These are phyloP conservation scores for Atkinsonella texensis DNA, from an alignment of 2,329 filamentous ascomycete genomes.

Conservation along the genomic window DNA sequence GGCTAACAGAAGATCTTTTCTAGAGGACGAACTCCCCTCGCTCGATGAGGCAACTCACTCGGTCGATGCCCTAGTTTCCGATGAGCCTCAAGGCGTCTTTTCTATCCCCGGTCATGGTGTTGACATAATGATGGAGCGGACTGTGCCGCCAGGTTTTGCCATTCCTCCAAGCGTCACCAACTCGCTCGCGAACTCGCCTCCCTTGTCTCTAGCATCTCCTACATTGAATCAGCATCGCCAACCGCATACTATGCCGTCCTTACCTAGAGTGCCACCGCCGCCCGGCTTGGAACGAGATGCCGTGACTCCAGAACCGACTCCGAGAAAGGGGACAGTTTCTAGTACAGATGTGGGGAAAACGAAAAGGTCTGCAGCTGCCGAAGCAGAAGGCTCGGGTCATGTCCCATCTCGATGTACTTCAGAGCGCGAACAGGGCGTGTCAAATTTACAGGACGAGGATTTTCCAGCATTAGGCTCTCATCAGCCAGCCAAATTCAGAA, in stretches of 20 bases:
- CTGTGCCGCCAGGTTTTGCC: conserved; percentile 20
- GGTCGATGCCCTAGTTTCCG: conserved; percentile 59
- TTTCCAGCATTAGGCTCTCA: conserved; percentile 46
- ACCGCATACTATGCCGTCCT: conserved; percentile 14
- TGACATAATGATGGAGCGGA: conserved; percentile 9
- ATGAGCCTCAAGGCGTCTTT: conserved; percentile 26
- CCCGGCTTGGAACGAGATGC: conserved; percentile 15
- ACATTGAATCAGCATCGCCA: conserved; percentile 11
- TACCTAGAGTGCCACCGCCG: conserved; percentile 14
- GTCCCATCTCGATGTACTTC: conserved; percentile 27
- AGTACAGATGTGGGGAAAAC: conserved; percentile 28
- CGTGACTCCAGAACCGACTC: conserved; percentile 22
- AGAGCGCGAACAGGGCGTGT: conserved; percentile 7
- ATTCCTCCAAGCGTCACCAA: conserved; percentile 8
- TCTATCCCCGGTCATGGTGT: conserved; percentile 2
- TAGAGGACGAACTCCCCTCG: conserved; percentile 52
- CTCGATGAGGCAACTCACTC: conserved; percentile 49
- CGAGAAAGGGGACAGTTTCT: conserved; percentile 14
- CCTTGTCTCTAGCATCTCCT: conserved; percentile 11
- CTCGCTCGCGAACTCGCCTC: conserved; percentile 2
- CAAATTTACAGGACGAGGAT: conserved; percentile 45
- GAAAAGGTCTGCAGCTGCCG: conserved; percentile 32
- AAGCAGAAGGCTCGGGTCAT: conserved; percentile 35
- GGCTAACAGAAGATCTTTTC: conserved; percentile 28
- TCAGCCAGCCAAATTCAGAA: conserved; percentile 23